Evolutionary conservation across 768 basidiomycete genomes (phyloP).

Genomic region (Thelephora aurantiotincta): DNA sequence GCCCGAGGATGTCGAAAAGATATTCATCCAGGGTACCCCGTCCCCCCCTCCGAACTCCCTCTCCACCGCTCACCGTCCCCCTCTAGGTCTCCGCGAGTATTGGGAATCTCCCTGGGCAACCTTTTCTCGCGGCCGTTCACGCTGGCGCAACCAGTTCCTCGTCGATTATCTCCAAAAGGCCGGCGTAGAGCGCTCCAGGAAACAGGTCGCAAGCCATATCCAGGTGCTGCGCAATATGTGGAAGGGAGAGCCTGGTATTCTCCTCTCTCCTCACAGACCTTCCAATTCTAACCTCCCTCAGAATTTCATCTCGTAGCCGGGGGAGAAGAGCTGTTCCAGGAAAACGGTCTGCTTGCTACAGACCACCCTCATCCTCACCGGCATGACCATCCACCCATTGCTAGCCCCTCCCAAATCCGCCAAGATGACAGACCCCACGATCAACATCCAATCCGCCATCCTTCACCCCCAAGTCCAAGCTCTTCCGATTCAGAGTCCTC

Average conservation of each 20-base stretch:
- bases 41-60: conserved; percentile 1
- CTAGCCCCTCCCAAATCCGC: conserved; percentile 6
- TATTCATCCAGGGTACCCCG: conserved; percentile 56
- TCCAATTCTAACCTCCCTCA: conserved; percentile 14
- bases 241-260: conserved; percentile 64
- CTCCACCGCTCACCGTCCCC: conserved; percentile 2
- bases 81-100: conserved; percentile 55
- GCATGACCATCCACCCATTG: conserved; percentile 1
- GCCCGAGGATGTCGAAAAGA: conserved; percentile 64
- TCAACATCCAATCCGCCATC: too few species aligned
- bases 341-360: conserved; percentile 32
- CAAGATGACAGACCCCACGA: too few species aligned
- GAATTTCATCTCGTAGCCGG: conserved; percentile 73
- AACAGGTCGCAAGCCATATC: conserved; percentile 83
- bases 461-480: neutral
- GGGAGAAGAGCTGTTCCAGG: conserved; percentile 52
- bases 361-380: conserved; percentile 18
- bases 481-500: neutral
- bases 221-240: conserved; percentile 81
- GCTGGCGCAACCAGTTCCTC: conserved; percentile 78
- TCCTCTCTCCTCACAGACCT: conserved; percentile 1
- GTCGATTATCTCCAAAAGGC: conserved; percentile 64
- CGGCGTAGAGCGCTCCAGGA: conserved; percentile 64
- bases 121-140: conserved; percentile 63
- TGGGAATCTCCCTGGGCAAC: conserved; percentile 74